phyloP scores from a whole-genome alignment of 768 basidiomycete genomes.

The Amanita muscaria region DNA sequence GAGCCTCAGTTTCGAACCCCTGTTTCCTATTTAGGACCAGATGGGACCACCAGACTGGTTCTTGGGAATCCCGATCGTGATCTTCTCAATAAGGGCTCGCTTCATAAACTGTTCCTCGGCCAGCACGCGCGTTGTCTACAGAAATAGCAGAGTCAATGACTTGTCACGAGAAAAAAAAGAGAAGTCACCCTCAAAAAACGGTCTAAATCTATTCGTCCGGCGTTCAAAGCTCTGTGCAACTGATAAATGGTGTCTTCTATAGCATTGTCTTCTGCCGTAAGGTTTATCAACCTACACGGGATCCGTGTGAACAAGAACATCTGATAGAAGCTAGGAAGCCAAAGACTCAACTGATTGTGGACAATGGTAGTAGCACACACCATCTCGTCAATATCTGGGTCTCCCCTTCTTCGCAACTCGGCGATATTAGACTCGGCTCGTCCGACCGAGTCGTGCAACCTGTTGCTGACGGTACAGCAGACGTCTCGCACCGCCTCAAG shows the following conservation, averaged over 20 bases:
- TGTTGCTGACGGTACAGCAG: constrained; percentile 67
- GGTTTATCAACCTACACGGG: constrained; percentile 68
- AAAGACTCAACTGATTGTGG: constrained; percentile 77
- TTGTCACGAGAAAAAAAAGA: constrained; percentile 11
- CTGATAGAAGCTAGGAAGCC: constrained; percentile 10
- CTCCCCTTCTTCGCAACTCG: constrained; percentile 75
- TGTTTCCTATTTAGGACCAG: constrained; percentile 24
- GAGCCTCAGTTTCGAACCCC: constrained; percentile 19
- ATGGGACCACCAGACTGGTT: constrained; percentile 32
- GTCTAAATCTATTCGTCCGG: constrained; percentile 88
- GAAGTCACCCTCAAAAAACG: constrained; percentile 78
- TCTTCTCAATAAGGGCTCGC: constrained; percentile 89
- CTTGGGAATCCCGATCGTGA: constrained; percentile 52
- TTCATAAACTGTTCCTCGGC: constrained; percentile 98
- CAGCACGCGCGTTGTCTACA: constrained; percentile 71
- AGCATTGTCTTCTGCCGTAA: constrained; percentile 98
- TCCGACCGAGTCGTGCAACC: constrained; percentile 53
- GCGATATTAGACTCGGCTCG: constrained; percentile 65
- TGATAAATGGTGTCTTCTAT: constrained; percentile 99
- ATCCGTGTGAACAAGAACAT: constrained; percentile 6
- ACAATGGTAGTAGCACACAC: constrained; percentile 95
- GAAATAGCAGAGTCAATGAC: constrained; percentile 9
- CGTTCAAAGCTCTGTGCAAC: constrained; percentile 85
- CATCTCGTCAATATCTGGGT: constrained; percentile 93
- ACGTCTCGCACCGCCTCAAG: constrained; percentile 90